Percentiles rank a stretch among this genome's conserved stretches.
Conservation (phyloP, 257 asterid genomes). For the Coffea canephora region DNA sequence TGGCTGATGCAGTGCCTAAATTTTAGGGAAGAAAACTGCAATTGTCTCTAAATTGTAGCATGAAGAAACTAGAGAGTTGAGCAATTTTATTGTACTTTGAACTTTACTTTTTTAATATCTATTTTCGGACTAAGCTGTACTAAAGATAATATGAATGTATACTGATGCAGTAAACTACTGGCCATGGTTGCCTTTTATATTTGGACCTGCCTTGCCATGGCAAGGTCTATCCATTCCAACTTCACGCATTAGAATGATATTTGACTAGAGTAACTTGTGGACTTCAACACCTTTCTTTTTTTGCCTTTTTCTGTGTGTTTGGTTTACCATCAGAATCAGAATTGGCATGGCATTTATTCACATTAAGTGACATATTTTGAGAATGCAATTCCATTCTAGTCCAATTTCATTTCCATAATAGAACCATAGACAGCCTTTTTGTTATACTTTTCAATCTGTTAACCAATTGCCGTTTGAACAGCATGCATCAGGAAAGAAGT, state of each 20-base stretch:
- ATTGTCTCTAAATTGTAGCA: not conserved
- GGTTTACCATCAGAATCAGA: not conserved
- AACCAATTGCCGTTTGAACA: conserved; percentile 34
- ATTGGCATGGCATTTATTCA: not conserved
- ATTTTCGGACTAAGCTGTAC: not conserved
- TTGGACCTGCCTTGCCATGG: not conserved
- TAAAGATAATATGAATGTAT: not conserved
- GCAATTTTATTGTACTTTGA: not conserved
- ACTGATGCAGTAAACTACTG: not conserved
- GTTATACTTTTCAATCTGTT: not conserved
- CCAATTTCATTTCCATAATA: not conserved
- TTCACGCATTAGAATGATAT: not conserved
- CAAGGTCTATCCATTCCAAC: not conserved
- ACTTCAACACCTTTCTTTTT: not conserved
- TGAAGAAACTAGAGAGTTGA: not conserved
- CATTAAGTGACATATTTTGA: not conserved
- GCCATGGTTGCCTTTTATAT: not conserved
- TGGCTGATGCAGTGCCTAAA: too few relatives aligned
- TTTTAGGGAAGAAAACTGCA: too few relatives aligned
- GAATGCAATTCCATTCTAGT: not conserved
- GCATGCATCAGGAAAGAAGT: conserved; percentile 80
- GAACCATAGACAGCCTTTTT: not conserved
- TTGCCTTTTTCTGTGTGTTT: too few relatives aligned
- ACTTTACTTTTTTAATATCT: not conserved
- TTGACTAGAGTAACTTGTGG: not conserved